A percentile compares a stretch with the other conserved stretches of the same genome.
These are phyloP conservation scores for Daldinia bambusicola DNA, from an alignment of 495 filamentous ascomycete genomes.

Conservation along the genomic window DNA sequence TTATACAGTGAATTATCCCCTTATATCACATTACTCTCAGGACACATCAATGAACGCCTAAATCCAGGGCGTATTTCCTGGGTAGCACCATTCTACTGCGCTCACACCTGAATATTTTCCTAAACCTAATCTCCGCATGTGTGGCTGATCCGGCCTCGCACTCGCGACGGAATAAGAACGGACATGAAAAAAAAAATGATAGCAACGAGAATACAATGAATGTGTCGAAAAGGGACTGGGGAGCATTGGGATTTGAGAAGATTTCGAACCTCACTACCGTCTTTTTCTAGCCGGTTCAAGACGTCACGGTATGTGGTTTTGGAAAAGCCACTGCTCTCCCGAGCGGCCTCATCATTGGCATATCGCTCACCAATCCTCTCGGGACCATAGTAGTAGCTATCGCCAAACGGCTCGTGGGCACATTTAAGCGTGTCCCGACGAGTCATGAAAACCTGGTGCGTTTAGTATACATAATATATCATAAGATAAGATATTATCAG, in stretches of 20 bases:
- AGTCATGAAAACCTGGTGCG: constrained; percentile 90
- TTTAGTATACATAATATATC: constrained; percentile 18
- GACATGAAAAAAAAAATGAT: constrained; percentile 4
- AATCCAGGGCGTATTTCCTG: not conserved
- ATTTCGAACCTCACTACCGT: constrained; percentile 64
- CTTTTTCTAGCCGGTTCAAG: constrained; percentile 73
- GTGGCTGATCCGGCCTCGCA: constrained; percentile 10
- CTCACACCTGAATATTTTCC: not conserved
- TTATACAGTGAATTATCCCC: not conserved
- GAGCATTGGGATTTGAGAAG: constrained; percentile 18
- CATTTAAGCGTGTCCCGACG: constrained; percentile 79
- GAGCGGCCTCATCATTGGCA: constrained; percentile 72
- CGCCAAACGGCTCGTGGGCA: constrained; percentile 94
- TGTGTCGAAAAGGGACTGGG: constrained; percentile 2
- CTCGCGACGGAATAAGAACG: constrained; percentile 23
- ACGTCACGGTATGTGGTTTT: constrained; percentile 80
- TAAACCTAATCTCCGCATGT: constrained; percentile 7
- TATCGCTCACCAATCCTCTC: constrained; percentile 84
- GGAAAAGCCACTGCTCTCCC: constrained; percentile 78
- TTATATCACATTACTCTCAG: not conserved
- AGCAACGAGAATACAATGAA: not conserved
- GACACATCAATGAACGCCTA: not conserved
- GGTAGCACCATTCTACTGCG: not conserved
- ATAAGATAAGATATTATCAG: not conserved
- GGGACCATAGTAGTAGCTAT: constrained; percentile 94